Base-by-base conservation (phyloP, 1,284 basidiomycete species). In the Rhizoctonia solani region DNA sequence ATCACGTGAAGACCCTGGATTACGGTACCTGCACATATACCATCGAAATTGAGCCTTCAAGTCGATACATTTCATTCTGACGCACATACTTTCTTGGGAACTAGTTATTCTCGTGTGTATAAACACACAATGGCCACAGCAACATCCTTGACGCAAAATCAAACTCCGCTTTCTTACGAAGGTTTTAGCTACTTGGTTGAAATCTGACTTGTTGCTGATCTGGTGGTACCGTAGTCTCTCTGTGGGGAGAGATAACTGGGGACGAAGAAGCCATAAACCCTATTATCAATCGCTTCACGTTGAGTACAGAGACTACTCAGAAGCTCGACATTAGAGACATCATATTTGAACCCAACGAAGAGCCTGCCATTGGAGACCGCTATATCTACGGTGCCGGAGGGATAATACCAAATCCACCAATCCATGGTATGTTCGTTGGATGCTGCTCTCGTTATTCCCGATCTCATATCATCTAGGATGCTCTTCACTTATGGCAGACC, bases 301-400 rank as follows among this genome's bases (percentile, higher is more conserved):
- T 61, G 9, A 61, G 25, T 27, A 61, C 58, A 14, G 46, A 61
- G 25, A 61, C 44, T 23, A 61, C 58, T 27, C 58, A 61, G 39
- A 61, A 61, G 23, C 58, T 61, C 46, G 37, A 61, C 27, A 61
- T 61, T 37, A 30, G 58, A 34, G 58, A 61, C 25, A 23, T 61
- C 14, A 61, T 61, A 27, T 49, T 61, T 23, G 58, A 61, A 32
- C 58, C 58, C 14, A 61, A 50, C 30, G 58, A 61, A 49, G 58
- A 61, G 23, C 25, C 58, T 27, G 58, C 46, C 11, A 32, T 47
- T 16, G 44, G 44, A 8, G 58, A 61, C 58, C 58, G 6, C 27
- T 61, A 5, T 61, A 61, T 49, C 19, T 61, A 23, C 58, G 58
- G 6, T 61, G 58, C 13, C 58, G 58, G 4, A 29, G 46, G 19